Evolutionary conservation across 2,329 filamentous ascomycete genomes (phyloP), one percentile per base, ranked within the genome.

Genomic region (Golovinomyces cichoracearum): DNA sequence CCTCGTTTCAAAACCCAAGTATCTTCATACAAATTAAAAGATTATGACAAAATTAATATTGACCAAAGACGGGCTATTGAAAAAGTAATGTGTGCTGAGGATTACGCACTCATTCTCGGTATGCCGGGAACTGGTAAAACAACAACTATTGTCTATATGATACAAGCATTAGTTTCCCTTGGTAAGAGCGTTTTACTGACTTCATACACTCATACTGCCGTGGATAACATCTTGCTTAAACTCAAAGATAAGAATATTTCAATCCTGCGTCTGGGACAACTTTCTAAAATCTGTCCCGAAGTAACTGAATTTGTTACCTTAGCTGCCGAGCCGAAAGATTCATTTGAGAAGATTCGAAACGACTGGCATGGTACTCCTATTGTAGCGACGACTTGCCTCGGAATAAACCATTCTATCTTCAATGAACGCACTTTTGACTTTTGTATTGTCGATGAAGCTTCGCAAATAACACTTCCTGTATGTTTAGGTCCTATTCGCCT

Each of bases 61-160:
- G 90, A 95, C 59, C 90, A 98, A 62, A 77, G 72, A 57, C 72
- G 70, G 50, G 90, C 90, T 0, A 85, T 98, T 48, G 74, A 84
- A 56, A 95, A 94, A 63, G 88, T 98, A 35, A 92, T 98, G 80
- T 84, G 80, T 57, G 88, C 90, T 2, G 74, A 82, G 55, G 86
- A 98, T 64, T 98, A 95, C 62, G 88, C 90, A 6, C 70, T 98
- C n/a, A 86, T 98, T 12, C 73, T 98, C 19, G 90, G 90, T 25
- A 98, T 98, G 90, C 90, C 90, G 1, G 90, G 90, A 6, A 98
- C 90, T 0, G 90, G 90, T 50, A 98, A 98, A 64, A 98, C 90
- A 2, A 98, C 90, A 0, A 98, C 90, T 0, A 95, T 98, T 58
- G 85, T 88, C 4, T 86, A 95, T 61, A 94, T 98, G 56, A 95